A percentile compares a stretch with the other conserved stretches of the same genome.
Evolutionary conservation across 176 grass and related monocot species (phyloP).

Genomic region (Neostapfia colusana): DNA sequence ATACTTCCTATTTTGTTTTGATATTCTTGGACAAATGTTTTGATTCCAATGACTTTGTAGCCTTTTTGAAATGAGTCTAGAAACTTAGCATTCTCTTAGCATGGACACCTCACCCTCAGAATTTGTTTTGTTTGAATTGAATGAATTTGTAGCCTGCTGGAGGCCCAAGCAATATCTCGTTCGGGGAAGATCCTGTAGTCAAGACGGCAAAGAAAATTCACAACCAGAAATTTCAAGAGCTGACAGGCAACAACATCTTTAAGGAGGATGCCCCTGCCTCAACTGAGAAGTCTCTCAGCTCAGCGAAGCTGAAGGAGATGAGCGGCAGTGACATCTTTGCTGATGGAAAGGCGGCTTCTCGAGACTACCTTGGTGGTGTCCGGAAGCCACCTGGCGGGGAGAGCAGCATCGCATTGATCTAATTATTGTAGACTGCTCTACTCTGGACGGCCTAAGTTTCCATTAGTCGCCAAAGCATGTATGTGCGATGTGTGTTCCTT

Average conservation of each 20-base stretch:
- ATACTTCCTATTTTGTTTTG: background rate
- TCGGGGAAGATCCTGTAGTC: conserved; percentile 55
- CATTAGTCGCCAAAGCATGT: conserved; percentile 1
- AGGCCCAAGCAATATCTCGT: conserved; percentile 68
- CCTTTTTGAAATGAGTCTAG: background rate
- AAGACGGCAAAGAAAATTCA: conserved; percentile 80
- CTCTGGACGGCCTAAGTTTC: conserved; percentile 24
- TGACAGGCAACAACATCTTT: conserved; percentile 82
- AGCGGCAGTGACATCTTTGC: conserved; percentile 73
- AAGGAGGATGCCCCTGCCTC: conserved; percentile 52
- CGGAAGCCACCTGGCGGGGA: conserved; percentile 77
- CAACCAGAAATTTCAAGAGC: conserved; percentile 80
- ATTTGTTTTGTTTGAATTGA: conserved; percentile 7
- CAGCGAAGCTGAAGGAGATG: conserved; percentile 73
- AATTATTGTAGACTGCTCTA: conserved; percentile 6
- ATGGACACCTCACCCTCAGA: conserved; percentile 24
- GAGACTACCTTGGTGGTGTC: conserved; percentile 69
- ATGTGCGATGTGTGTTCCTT: conserved; percentile 3
- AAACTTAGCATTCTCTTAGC: background rate
- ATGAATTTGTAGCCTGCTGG: conserved; percentile 58
- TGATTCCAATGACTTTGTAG: background rate
- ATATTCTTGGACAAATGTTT: background rate
- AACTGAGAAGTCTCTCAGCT: conserved; percentile 60
- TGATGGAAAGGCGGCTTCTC: conserved; percentile 55
- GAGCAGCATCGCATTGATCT: conserved; percentile 78